Percentiles rank a stretch among this genome's conserved stretches.
phyloP scores from a whole-genome alignment of 2,329 filamentous ascomycete genomes.

The Ophiobolus disseminans region DNA sequence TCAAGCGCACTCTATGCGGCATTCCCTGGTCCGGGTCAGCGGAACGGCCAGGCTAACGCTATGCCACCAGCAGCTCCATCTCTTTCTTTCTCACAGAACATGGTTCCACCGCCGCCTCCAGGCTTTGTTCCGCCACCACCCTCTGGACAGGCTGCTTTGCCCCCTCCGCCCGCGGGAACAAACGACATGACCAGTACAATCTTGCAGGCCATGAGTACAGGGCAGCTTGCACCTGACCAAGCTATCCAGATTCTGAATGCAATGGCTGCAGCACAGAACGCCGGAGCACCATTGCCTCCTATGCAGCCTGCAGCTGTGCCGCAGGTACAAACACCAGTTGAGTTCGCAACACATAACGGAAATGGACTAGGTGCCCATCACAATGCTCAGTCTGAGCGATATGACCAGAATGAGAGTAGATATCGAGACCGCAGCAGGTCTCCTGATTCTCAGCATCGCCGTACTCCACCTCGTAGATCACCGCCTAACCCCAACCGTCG shows the following conservation, averaged over 20 bases:
- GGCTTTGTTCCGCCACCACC: slow-evolving; percentile 43
- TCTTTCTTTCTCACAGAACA: slow-evolving; percentile 38
- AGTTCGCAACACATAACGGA: slow-evolving; percentile 23
- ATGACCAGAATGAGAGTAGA: slow-evolving; percentile 43
- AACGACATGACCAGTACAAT: slow-evolving; percentile 42
- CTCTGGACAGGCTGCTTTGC: slow-evolving; percentile 30
- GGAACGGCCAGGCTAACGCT: slow-evolving; percentile 38
- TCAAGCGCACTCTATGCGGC: slow-evolving; percentile 43
- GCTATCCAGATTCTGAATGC: slow-evolving; percentile 43
- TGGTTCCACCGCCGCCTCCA: slow-evolving; percentile 41
- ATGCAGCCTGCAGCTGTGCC: slow-evolving; percentile 26
- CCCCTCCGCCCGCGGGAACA: slow-evolving; percentile 31
- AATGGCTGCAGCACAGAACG: slow-evolving; percentile 34
- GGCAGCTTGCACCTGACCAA: slow-evolving; percentile 44
- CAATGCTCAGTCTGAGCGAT: slow-evolving; percentile 31
- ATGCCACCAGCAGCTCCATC: slow-evolving; percentile 29
- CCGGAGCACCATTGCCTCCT: slow-evolving; percentile 34
- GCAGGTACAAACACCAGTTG: slow-evolving; percentile 22
- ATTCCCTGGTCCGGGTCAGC: slow-evolving; percentile 41
- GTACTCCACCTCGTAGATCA: slow-evolving; percentile 61
- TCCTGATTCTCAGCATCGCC: slow-evolving; percentile 70
- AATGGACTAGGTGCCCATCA: slow-evolving; percentile 21
- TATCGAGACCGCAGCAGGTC: slow-evolving; percentile 58
- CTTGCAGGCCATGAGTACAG: slow-evolving; percentile 42
- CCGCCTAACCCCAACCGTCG: slow-evolving; percentile 66